Conservation (phyloP, 192 early-diverging fungal species). For the Backusella parvicylindrica region DNA sequence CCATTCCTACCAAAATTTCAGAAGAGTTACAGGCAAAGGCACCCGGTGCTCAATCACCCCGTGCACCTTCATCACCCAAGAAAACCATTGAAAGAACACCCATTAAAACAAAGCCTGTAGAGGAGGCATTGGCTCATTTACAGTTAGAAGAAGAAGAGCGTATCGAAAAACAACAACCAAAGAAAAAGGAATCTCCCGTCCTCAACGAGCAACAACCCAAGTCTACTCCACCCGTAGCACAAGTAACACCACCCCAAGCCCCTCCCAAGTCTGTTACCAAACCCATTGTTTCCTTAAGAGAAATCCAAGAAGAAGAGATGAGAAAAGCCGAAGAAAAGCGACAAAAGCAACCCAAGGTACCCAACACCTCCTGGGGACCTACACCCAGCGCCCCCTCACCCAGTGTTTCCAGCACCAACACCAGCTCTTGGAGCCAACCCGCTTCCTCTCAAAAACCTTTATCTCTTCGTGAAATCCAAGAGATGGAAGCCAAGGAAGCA, state of each 20-base stretch:
- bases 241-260: background rate
- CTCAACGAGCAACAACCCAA: background rate
- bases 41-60: constrained; percentile 36
- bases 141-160: background rate
- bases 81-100: background rate
- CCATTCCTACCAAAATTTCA: constrained; percentile 21
- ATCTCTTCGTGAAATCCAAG: constrained; percentile 61
- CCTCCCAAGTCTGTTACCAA: constrained; percentile 6
- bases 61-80: constrained; percentile 18
- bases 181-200: background rate
- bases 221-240: background rate
- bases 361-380: background rate
- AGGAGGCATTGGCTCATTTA: background rate
- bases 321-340: constrained; percentile 36
- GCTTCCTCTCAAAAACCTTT: constrained; percentile 19
- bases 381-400: constrained; percentile 19
- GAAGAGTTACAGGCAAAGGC: constrained; percentile 38
- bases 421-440: constrained; percentile 1
- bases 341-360: constrained; percentile 23
- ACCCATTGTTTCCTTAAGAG: constrained; percentile 34
- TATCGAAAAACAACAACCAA: background rate
- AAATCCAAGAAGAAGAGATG: constrained; percentile 45
- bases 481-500: constrained; percentile 52
- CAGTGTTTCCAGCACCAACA: background rate
- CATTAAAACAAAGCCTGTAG: background rate